Conservation (phyloP, 495 filamentous ascomycete genomes). For the Bryoglossum gracile region DNA sequence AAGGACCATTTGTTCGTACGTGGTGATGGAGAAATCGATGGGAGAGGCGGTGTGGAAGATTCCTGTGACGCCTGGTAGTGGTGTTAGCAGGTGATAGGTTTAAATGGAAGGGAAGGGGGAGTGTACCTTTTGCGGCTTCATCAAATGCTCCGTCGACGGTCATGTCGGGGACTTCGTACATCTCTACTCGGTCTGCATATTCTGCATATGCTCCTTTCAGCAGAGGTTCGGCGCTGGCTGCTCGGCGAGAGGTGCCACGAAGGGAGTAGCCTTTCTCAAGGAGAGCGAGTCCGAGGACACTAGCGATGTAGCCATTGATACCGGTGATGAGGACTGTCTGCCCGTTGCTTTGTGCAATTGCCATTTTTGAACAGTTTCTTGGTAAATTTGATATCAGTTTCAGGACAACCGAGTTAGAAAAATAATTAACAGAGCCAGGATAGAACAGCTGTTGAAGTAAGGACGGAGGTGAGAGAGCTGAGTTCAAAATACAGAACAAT, state of each 20-base stretch:
- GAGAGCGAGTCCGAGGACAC: slow-evolving; percentile 17
- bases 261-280: slow-evolving; percentile 25
- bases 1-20: slow-evolving; percentile 14
- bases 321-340: slow-evolving; percentile 27
- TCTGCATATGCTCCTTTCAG: slow-evolving; percentile 23
- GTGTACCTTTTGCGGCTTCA: slow-evolving; percentile 27
- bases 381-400: too few species aligned
- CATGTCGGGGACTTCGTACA: slow-evolving; percentile 27
- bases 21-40: slow-evolving; percentile 13
- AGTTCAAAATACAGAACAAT: too few species aligned
- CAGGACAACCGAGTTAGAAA: too few species aligned
- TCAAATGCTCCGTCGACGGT: slow-evolving; percentile 26
- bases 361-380: too few species aligned
- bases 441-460: too few species aligned
- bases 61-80: slow-evolving; percentile 20
- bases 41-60: slow-evolving; percentile 29
- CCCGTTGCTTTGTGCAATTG: slow-evolving; percentile 20
- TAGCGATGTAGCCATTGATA: slow-evolving; percentile 29
- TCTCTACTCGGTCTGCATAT: slow-evolving; percentile 21
- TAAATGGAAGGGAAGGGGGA: not conserved
- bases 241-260: slow-evolving; percentile 24
- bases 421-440: too few species aligned
- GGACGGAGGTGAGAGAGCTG: too few species aligned
- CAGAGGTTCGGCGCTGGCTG: slow-evolving; percentile 16
- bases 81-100: not conserved